These are phyloP conservation scores for Mimosa pudica DNA, from an alignment of 306 rosid genomes.

Conservation along the genomic window DNA sequence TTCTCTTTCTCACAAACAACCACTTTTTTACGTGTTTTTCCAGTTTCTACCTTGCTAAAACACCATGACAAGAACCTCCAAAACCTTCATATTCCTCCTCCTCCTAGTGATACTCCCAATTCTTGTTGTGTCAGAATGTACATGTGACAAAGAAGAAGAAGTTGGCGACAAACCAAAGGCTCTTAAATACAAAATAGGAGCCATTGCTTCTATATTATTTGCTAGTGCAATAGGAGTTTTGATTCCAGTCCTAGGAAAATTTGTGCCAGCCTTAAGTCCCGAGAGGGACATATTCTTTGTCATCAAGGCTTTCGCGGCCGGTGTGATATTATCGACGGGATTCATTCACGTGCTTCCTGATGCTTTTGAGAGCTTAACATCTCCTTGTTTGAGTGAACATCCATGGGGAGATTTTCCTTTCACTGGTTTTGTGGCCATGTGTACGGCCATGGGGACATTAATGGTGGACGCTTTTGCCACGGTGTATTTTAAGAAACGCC, in stretches of 20 bases:
- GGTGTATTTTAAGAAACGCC: slow-evolving; percentile 45
- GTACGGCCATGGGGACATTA: slow-evolving; percentile 66
- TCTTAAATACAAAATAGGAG: slow-evolving; percentile 48
- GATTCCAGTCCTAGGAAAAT: slow-evolving; percentile 64
- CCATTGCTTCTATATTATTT: slow-evolving; percentile 52
- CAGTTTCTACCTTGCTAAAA: too few species aligned
- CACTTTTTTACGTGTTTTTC: too few species aligned
- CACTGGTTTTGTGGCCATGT: slow-evolving; percentile 86
- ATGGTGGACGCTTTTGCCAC: slow-evolving; percentile 82
- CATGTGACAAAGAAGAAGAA: slow-evolving; percentile 32
- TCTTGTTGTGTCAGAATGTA: slow-evolving; percentile 17
- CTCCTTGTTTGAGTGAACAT: slow-evolving; percentile 47
- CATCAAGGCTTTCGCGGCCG: slow-evolving; percentile 77
- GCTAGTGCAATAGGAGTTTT: slow-evolving; percentile 64
- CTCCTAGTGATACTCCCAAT: slow-evolving; percentile 25
- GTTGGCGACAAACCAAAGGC: slow-evolving; percentile 38
- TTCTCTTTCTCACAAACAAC: not conserved
- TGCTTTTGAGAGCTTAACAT: slow-evolving; percentile 53
- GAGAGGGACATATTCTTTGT: slow-evolving; percentile 60
- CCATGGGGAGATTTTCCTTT: slow-evolving; percentile 76
- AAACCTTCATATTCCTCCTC: not conserved
- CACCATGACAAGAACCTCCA: not conserved
- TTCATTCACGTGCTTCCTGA: slow-evolving; percentile 83
- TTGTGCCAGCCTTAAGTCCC: slow-evolving; percentile 56
- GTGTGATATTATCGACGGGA: slow-evolving; percentile 73